Conservation (phyloP, 2,329 filamentous ascomycete genomes). For the Talaromyces pinophilus region DNA sequence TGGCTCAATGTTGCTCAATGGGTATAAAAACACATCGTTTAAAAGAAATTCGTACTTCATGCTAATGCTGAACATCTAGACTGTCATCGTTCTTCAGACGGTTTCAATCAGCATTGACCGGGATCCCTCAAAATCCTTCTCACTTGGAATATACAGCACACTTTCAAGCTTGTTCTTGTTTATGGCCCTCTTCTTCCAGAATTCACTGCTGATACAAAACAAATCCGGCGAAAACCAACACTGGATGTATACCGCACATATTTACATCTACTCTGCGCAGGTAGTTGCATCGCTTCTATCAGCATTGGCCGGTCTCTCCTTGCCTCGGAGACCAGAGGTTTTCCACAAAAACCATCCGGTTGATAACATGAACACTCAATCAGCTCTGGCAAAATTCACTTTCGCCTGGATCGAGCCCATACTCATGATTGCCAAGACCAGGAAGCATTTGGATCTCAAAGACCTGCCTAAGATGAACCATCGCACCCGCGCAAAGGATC, state of each 20-base stretch:
- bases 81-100: slow-evolving; percentile 3
- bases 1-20: slow-evolving; percentile 64
- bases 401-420: slow-evolving; percentile 64
- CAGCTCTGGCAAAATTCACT: slow-evolving; percentile 62
- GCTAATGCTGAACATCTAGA: slow-evolving; percentile 11
- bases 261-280: neutral
- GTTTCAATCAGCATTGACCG: slow-evolving; percentile 4
- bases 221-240: neutral
- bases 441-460: slow-evolving; percentile 60
- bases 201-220: slow-evolving; percentile 4
- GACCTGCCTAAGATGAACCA: slow-evolving; percentile 65
- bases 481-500: slow-evolving; percentile 53
- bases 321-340: slow-evolving; percentile 67
- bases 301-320: slow-evolving; percentile 32
- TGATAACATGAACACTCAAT: slow-evolving; percentile 62
- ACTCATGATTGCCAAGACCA: slow-evolving; percentile 58
- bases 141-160: slow-evolving; percentile 9
- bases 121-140: slow-evolving; percentile 1
- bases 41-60: neutral
- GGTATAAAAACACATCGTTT: slow-evolving; percentile 48
- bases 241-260: neutral
- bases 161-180: slow-evolving; percentile 14
- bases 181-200: neutral
- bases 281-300: slow-evolving; percentile 7
- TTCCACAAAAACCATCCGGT: slow-evolving; percentile 60